phyloP scores from a whole-genome alignment of 2,329 filamentous ascomycete species.

The Fusarium sp. region DNA sequence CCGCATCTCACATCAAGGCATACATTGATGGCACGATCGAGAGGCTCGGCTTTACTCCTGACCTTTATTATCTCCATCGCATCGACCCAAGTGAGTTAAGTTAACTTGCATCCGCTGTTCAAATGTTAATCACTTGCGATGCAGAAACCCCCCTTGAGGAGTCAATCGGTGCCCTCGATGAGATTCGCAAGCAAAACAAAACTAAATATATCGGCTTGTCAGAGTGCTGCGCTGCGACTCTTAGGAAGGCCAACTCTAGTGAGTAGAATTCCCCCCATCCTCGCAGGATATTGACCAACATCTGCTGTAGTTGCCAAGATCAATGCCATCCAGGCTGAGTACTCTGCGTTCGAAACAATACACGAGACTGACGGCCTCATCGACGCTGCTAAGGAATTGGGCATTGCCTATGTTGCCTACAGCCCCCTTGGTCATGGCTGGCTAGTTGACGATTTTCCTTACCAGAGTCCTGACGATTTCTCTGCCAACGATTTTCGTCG shows the following conservation, averaged over 20 bases:
- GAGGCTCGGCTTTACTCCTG: conserved; percentile 9
- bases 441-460: conserved; percentile 2
- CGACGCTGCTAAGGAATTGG: background rate
- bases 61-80: conserved; percentile 4
- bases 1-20: background rate
- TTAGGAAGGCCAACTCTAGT: conserved; percentile 10
- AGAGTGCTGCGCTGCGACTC: background rate
- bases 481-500: background rate
- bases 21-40: conserved; percentile 11
- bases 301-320: conserved; percentile 2
- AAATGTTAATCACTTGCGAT: background rate
- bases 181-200: conserved; percentile 1
- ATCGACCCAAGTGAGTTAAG: conserved; percentile 2
- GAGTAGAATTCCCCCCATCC: rapidly evolving
- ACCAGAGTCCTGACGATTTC: conserved; percentile 4
- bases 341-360: conserved; percentile 8
- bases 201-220: conserved; percentile 10
- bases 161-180: background rate
- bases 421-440: conserved; percentile 2
- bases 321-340: conserved; percentile 13
- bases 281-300: background rate
- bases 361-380: conserved; percentile 9
- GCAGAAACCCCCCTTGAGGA: background rate
- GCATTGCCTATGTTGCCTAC: conserved; percentile 2
- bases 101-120: rapidly evolving